Base-by-base conservation (phyloP, 805 yeast species). In the Metschnikowia henanensis region DNA sequence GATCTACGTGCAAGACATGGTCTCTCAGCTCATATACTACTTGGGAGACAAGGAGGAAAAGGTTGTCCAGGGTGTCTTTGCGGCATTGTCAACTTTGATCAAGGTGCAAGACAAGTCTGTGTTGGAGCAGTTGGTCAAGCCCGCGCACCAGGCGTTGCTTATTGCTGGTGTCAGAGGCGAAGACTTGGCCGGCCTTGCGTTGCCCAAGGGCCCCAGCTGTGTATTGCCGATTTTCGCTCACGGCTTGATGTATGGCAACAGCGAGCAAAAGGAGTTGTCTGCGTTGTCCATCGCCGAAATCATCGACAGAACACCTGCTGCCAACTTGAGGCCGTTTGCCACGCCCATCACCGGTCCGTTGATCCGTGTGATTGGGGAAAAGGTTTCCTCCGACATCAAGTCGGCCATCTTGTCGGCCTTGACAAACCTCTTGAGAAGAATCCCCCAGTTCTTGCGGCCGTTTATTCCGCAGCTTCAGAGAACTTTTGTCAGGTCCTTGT, bases 381-480 rank as follows among this genome's bases (percentile, higher is more conserved):
- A 96, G 65, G 92, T 88, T 53, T 79, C 84, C 15, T 77, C 95
- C 49, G 96, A 90, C 54, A 88, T 94, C 55, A 94, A 94, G 73
- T 84, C 96, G 29, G 96, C 96, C n/a, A 92, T 95, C 54, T 74
- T 94, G 58, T 75, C 77, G 50, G 95, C 98, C 1, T 76, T 95
- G 63, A 86, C 85, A 59, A 79, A 79, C 51, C 70, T 95, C 59
- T 81, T 94, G 57, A 68, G 69, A 19, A 87, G 89, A 71, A 86
- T 92, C 55, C 97, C 99, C 2, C 88, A 85, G 60, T 87, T 88
- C 62, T 75, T 94, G 64, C 80, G 92, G 59, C 99, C 99, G 13
- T 94, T 94, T 64, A 81, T 94, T 65, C 99, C 99, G 7, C 99
- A 94, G 70, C 76, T 94, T 54, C 99, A 94, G 69, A 80, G 99